Evolutionary conservation across 495 filamentous ascomycete genomes (phyloP), one percentile per base, ranked within the genome.

Genomic region (Poronia punctata): DNA sequence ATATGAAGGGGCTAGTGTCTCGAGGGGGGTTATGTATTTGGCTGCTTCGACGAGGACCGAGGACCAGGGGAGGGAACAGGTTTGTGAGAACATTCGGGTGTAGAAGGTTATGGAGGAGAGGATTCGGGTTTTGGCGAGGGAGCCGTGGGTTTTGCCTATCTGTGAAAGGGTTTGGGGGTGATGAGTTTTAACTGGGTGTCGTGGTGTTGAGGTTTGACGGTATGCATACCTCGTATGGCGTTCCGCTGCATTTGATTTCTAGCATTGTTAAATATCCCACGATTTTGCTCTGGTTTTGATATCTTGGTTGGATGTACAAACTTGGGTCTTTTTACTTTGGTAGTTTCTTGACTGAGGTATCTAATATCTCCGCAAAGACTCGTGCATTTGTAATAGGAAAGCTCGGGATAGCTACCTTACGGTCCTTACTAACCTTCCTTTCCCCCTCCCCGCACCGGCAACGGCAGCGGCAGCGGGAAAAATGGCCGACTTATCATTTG

Each of bases 1-100:
- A 28, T 78, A 61, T 11, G 67, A 53, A 0, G 76, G 71, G 40
- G 42, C 36, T 21, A 56, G 45, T 9, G 28, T 25, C 33, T 57
- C 43, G 14, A 64, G 40, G 1, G 51, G 42, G 11, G 45, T 33
- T 18, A 43, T 29, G 33, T 56, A 64, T 29, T 40, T 48, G 6
- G 42, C 29, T 2, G 50, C 42, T 31, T 55, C 56, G 35, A 52
- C 45, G 1, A 45, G n/a, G n/a, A 57, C 53, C 19, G 53, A 45
- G 0, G 43, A 11, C 56, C 56, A 60, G 28, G 48, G 14, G 32
- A 57, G 17, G 1, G 50, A 50, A 15, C 50, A 54, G 3, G 53
- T 45, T 16, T 51, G 39, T 11, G 31, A 38, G 24, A 60, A 52
- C 3, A 60, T 8, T n/a, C 37, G 42, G 20, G n/a, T 30, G 22